Evolutionary conservation across 2,329 filamentous ascomycete species (phyloP), one percentile per base, ranked within the genome.

Genomic region (Westerdykella sp.): DNA sequence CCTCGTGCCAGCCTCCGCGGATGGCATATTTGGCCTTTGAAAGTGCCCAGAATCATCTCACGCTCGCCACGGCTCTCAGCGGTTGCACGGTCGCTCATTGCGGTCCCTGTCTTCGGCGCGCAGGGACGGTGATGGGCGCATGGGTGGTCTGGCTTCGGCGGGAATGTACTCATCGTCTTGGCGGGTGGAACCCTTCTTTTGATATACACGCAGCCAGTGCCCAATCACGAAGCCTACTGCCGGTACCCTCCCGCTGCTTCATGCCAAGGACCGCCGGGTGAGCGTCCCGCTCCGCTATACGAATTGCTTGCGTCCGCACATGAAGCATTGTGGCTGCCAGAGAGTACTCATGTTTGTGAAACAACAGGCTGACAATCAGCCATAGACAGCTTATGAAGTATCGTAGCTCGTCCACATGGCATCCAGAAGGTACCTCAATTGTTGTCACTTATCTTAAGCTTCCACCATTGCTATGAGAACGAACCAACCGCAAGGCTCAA

Each of bases 151-250:
- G 5, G 58, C 28, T 2, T 57, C 56, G 10, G 56, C 51, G 25
- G 57, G 51, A n/a, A 59, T 56, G 16, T 49, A 46, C 37, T 61
- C 61, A 14, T 62, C 54, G 16, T 60, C 60, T 16, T 35, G 32
- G 32, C 32, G n/a, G 32, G 32, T 35, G 32, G 32, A 18, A 35
- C 32, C 32, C 13, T 9, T 28, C 7, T 28, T 12, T 28, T 15
- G 12, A 35, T 35, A 35, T 35, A 3, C 16, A 15, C 32, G 10
- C 32, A 3, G 13, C n/a, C 32, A 11, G n/a, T 13, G 22, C 34
- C 43, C 23, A 32, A 16, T 34, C 25, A 18, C 25, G 35, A 39
- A 18, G 10, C 35, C 41, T 44, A 35, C 47, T 44, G 47, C 47
- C 22, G 41, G 41, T 44, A 47, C 42, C 7, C 37, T 35, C 16